Evolutionary conservation across 352 stramenopile genomes (phyloP), one percentile per base, ranked within the genome.

Genomic region (Peronospora belbahrii): DNA sequence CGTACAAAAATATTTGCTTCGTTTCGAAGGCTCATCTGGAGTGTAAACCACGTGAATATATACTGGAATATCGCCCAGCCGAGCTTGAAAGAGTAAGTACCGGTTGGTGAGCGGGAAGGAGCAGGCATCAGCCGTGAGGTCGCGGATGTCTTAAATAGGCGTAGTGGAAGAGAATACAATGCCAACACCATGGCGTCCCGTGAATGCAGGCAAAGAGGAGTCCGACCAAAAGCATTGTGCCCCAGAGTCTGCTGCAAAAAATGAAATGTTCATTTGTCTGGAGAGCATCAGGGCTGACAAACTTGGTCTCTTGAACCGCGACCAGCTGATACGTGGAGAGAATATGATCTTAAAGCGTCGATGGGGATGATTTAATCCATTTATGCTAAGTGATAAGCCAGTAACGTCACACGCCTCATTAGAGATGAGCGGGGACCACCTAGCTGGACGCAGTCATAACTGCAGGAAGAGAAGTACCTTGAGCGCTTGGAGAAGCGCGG

Each of bases 41-140:
- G 40, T 45, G 22, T 61, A 56, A 1, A 55, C 27, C 0, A 61
- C 52, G 25, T 48, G 44, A n/a, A 48, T 4, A 10, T 25, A 61
- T 9, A 48, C 28, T 5, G 0, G 6, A 0, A 10, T 1, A 6
- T 33, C 23, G 0, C 20, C 39, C 1, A 52, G 33, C 2, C 10
- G 22, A 7, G 52, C 39, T 13, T 48, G 47, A 17, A 56, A 41
- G 3, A 56, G 30, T 52, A 56, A 31, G 24, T 49, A 61, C 20
- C 52, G 40, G 17, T 61, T 61, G 0, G 28, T 22, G 0, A 52
- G 40, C 14, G 34, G 40, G 2, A 18, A 25, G 3, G 3, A 37
- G 27, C 42, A 49, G 25, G 56, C 40, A 14, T 11, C n/a, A 8
- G 33, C 7, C 0, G 34, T 56, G 10, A 38, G 13, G 20, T 62